Evolutionary conservation across 352 stramenopile genomes (phyloP), one percentile per base, ranked within the genome.

Genomic region (Pythium vanterpoolii): DNA sequence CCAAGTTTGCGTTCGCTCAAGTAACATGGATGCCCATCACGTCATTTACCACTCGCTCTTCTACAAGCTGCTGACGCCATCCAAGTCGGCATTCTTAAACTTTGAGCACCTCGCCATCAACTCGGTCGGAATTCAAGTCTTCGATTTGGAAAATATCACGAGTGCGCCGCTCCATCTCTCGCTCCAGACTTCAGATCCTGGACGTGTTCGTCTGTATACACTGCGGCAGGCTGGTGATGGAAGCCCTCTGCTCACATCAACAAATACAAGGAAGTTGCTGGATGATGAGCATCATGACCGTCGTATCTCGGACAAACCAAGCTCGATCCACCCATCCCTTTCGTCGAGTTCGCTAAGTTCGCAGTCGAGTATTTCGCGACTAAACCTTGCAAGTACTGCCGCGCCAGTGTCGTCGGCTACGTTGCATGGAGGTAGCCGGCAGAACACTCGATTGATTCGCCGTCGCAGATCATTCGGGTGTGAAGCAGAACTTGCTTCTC

Each of bases 1-100:
- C 18, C 83, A 94, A 61, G 86, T 96, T 26, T 95, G 86, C 36
- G 86, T 96, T 9, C 83, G 86, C 9, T 95, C 85, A 11, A 94
- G 86, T 73, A 96, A 96, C 63, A 96, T 96, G 87, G 87, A 96
- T 46, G 86, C 87, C 1, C 85, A 96, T 48, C 86, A 95, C 56
- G 87, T 96, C 28, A 96, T 96, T 53, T 96, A 96, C 55, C 87
- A 96, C 56, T 96, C 87, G 30, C 66, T 95, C 31, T 96, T 95
- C 58, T 96, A 96, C 82, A 94, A 93, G 51, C 70, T 96, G 23
- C 54, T 94, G 54, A 96, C 87, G 19, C 84, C 83, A 39, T 90
- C 83, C 26, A 86, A 77, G 52, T 93, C 85, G 13, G 87, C 84
- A 40, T 95, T 96, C 46, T 56, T 96, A 30, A 96, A 95, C 43